phyloP scores from a whole-genome alignment of 106 monocot genomes.

The Apostasia ramifera region DNA sequence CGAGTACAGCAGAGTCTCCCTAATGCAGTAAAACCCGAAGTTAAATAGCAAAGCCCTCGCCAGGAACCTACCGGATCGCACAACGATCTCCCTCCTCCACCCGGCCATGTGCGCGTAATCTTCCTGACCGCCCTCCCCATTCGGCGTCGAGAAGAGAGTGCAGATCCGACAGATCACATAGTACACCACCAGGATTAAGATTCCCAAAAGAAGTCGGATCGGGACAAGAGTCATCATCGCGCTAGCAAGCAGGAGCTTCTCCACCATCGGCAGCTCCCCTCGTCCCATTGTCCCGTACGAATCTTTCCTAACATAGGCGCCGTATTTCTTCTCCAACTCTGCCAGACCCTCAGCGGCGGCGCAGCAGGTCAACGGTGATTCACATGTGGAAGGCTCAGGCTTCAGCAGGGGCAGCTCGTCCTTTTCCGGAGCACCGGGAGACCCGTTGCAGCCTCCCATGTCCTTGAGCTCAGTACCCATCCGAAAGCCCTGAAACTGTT shows the following conservation, averaged over 20 bases:
- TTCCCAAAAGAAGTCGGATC: conserved; percentile 48
- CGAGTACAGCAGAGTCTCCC: conserved; percentile 26
- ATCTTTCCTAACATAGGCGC: conserved; percentile 7
- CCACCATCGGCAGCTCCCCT: conserved; percentile 17
- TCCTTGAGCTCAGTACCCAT: neutral
- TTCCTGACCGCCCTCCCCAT: conserved; percentile 51
- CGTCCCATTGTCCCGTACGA: conserved; percentile 10
- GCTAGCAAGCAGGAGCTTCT: conserved; percentile 56
- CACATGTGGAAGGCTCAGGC: neutral
- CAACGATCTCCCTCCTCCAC: conserved; percentile 69
- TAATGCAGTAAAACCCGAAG: conserved; percentile 78
- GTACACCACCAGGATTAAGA: conserved; percentile 46
- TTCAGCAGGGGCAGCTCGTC: conserved; percentile 6
- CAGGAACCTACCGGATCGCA: conserved; percentile 41
- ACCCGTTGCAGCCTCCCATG: neutral
- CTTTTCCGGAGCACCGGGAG: neutral
- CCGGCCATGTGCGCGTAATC: conserved; percentile 56
- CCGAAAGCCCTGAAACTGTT: neutral
- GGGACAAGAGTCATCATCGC: conserved; percentile 68
- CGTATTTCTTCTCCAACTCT: conserved; percentile 9
- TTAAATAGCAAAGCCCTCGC: conserved; percentile 63
- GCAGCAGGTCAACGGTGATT: neutral
- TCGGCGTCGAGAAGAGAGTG: conserved; percentile 59
- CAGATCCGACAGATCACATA: conserved; percentile 77
- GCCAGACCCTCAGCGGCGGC: neutral